Evolutionary conservation across 148 eudicot species (phyloP), one percentile per base, ranked within the genome.

Genomic region (Nepenthes gracilis): DNA sequence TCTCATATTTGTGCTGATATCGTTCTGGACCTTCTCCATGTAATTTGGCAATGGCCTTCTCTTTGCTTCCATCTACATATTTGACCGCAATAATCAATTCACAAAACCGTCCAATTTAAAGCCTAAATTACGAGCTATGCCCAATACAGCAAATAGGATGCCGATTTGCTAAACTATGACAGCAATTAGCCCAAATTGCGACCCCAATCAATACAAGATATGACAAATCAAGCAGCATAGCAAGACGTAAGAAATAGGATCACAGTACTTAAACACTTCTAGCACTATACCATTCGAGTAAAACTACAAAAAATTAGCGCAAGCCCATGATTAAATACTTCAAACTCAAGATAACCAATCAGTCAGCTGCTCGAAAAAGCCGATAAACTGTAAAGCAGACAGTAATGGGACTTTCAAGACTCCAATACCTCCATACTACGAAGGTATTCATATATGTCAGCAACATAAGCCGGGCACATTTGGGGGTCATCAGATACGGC

Each of bases 1-100:
- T 71, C 98, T 82, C 98, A 88, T 93, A 52, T 88, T 86, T 43
- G 93, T 67, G 58, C 68, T 93, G 57, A 88, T 80, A 70, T 93
- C 98, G 50, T 81, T 93, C 74, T 93, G 98, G 32, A 93, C 66
- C 58, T 67, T 82, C 67, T 77, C 81, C 56, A 88, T 66, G 68
- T 85, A 93, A 70, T 85, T 78, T 9, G 78, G 53, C 73, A 70
- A 15, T 61, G 98, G 96, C 62, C 91, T 80, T 68, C 98, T 84
- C 61, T 79, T 85, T 14, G 67, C 71, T 55, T 88, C 85, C 61
- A 60, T 74, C 98, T 92, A 68, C 67, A 76, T 1, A 62, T 43
- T 47, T 12, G 2, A 2, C 36, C 9, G 33, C 8, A 55, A 8
- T 33, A 33, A 55, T 55, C n/a, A 35, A 55, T 55, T 55, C 36